Base-by-base conservation (phyloP, 2,329 filamentous ascomycete genomes). In the Diaporthe sp. region DNA sequence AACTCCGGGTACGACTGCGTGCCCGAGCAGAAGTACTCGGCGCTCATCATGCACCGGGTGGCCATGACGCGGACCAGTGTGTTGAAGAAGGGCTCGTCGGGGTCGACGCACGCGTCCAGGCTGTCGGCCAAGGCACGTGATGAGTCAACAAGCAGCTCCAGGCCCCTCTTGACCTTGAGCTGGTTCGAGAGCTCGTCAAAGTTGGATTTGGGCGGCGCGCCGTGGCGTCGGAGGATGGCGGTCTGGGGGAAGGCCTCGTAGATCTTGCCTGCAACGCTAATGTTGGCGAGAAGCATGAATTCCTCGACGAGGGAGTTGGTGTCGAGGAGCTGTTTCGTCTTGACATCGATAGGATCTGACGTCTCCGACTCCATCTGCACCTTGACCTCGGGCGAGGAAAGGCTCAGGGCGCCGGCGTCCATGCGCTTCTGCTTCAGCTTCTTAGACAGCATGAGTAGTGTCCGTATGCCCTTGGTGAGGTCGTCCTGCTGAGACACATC, bases 231-330 rank as follows among this genome's bases (percentile, higher is more conserved):
- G 22, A 99, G 91, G 80, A 99, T 92, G 67, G 97, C 97, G 0
- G 96, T 98, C 84, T 99, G 96, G 0, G 97, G 96, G 85, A 98
- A 98, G 3, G 95, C 92, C 67, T 94, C 91, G 86, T 98, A 95
- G 82, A 98, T 97, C 84, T 95, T 96, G 78, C 92, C 90, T 9
- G 96, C 97, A 42, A 99, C 97, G 79, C 94, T 96, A 81, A 95
- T 95, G 86, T 99, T 99, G 88, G 97, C 97, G 83, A 98, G 94
- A 82, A 99, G 89, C 97, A 99, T 99, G 89, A 99, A 98, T 83
- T 99, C 97, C 83, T 99, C 97, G 39, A 99, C 97, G 7, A 99
- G 91, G 31, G 96, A 98, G 87, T 98, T 99, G 72, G 97, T 99
- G 81, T 97, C 96, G 51, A 99, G 92, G 70, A 96, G 92, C 80